These are phyloP conservation scores for Phialemoniopsis sp. DNA, from an alignment of 2,329 filamentous ascomycete genomes.

Conservation along the genomic window DNA sequence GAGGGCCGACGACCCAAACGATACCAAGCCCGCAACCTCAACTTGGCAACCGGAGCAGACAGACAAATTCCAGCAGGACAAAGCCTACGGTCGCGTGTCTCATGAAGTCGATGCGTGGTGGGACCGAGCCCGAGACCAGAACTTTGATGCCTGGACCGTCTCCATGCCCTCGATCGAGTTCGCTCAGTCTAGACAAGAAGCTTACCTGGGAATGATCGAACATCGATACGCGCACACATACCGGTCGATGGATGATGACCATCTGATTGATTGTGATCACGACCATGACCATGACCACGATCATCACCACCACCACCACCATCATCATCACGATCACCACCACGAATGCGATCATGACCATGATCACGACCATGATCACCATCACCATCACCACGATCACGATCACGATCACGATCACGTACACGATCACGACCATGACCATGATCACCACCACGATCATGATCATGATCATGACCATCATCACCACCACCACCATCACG, in stretches of 20 bases:
- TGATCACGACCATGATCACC: slow-evolving; percentile 28
- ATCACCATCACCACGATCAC: slow-evolving; percentile 32
- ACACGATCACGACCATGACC: slow-evolving; percentile 46
- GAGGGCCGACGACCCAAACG: slow-evolving; percentile 26
- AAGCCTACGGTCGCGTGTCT: slow-evolving; percentile 55
- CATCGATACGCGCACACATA: slow-evolving; percentile 47
- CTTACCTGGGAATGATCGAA: slow-evolving; percentile 56
- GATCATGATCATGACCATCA: slow-evolving; percentile 44
- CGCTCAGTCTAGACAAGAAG: slow-evolving; percentile 51
- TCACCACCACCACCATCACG: slow-evolving; percentile 35
- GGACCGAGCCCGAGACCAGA: slow-evolving; percentile 55
- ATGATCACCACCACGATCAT: slow-evolving; percentile 41
- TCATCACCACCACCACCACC: slow-evolving; percentile 44
- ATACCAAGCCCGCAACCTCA: slow-evolving; percentile 37
- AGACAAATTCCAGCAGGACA: slow-evolving; percentile 57
- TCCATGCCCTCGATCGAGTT: slow-evolving; percentile 58
- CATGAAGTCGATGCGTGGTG: slow-evolving; percentile 64
- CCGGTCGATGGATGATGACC: slow-evolving; percentile 33
- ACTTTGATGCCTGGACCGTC: slow-evolving; percentile 54
- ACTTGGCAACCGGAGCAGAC: slow-evolving; percentile 47
- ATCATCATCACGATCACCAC: slow-evolving; percentile 44
- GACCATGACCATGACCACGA: slow-evolving; percentile 41
- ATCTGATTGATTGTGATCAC: slow-evolving; percentile 35
- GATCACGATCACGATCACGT: slow-evolving; percentile 39
- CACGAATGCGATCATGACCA: slow-evolving; percentile 18